Evolutionary conservation across 116 monocot genomes (phyloP).

Genomic region (Papilionanthe hybrid): DNA sequence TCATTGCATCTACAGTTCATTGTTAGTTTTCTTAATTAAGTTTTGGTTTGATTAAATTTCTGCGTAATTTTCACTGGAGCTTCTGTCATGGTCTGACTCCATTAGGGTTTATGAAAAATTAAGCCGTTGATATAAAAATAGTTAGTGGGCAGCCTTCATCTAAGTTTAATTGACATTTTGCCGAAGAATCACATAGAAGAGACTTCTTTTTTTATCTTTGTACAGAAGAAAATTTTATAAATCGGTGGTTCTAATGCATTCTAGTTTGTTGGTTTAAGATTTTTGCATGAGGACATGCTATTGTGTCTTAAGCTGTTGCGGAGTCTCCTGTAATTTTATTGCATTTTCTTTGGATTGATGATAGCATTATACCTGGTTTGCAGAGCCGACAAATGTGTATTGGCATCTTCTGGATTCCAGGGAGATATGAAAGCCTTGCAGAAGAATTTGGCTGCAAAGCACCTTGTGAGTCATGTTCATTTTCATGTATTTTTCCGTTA

Average conservation of each 20-base stretch:
- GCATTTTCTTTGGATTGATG: neutral
- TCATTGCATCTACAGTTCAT: neutral
- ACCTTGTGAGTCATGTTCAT: conserved; percentile 49
- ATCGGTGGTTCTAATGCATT: neutral
- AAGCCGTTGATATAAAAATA: too few species aligned
- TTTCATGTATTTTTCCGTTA: neutral
- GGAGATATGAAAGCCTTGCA: conserved; percentile 93
- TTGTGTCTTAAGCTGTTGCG: neutral
- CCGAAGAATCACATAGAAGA: neutral
- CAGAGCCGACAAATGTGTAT: conserved; percentile 82
- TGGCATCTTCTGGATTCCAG: conserved; percentile 95
- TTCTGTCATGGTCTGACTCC: too few species aligned
- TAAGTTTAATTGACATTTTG: neutral
- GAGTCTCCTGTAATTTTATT: neutral
- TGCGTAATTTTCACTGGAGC: too few species aligned
- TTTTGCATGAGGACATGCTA: neutral
- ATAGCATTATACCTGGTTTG: conserved; percentile 1
- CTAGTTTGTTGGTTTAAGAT: neutral
- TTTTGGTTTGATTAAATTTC: too few species aligned
- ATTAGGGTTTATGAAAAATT: too few species aligned
- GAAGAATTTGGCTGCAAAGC: conserved; percentile 78
- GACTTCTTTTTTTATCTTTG: neutral
- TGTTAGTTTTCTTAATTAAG: too few species aligned
- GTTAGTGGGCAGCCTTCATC: too few species aligned
- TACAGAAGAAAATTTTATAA: neutral